Evolutionary conservation across 2,329 filamentous ascomycete species (phyloP).

Genomic region (Trichoderma lentiforme): DNA sequence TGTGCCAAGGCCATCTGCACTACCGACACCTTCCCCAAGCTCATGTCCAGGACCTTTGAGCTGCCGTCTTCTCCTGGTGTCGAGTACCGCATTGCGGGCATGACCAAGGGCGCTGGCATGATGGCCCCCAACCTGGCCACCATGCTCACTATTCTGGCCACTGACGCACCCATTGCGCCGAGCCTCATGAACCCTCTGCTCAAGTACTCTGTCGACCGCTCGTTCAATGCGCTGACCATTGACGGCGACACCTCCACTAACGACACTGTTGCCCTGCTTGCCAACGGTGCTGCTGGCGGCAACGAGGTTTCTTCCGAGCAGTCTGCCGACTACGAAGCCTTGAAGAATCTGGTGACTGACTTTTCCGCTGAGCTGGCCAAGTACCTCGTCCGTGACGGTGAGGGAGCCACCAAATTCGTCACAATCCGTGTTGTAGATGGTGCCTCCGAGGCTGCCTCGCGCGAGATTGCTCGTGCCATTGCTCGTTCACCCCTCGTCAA

Average conservation of each 20-base stretch:
- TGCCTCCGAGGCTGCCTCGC: conserved; percentile 65
- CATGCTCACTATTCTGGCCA: conserved; percentile 84
- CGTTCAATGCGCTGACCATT: conserved; percentile 95
- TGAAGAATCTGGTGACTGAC: conserved; percentile 66
- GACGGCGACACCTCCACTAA: conserved; percentile 98
- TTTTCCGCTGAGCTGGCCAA: conserved; percentile 85
- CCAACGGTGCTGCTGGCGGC: conserved; percentile 87
- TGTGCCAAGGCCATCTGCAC: conserved; percentile 93
- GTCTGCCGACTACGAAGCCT: conserved; percentile 63
- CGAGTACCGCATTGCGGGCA: conserved; percentile 83
- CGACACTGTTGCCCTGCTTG: conserved; percentile 90
- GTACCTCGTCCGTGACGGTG: conserved; percentile 91
- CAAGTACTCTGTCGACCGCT: conserved; percentile 70
- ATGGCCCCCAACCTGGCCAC: conserved; percentile 99
- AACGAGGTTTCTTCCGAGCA: conserved; percentile 53
- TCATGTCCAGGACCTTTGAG: conserved; percentile 78
- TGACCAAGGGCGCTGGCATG: conserved; percentile 98
- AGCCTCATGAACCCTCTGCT: conserved; percentile 67
- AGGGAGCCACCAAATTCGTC: conserved; percentile 97
- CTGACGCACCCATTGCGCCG: conserved; percentile 77
- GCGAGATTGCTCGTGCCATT: conserved; percentile 80
- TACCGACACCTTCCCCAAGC: conserved; percentile 97
- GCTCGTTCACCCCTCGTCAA: conserved; percentile 92
- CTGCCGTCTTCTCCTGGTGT: conserved; percentile 74
- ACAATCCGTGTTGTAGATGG: conserved; percentile 81